These are phyloP conservation scores for Hypoxylon trugodes DNA, from an alignment of 495 filamentous ascomycete species.

Conservation along the genomic window DNA sequence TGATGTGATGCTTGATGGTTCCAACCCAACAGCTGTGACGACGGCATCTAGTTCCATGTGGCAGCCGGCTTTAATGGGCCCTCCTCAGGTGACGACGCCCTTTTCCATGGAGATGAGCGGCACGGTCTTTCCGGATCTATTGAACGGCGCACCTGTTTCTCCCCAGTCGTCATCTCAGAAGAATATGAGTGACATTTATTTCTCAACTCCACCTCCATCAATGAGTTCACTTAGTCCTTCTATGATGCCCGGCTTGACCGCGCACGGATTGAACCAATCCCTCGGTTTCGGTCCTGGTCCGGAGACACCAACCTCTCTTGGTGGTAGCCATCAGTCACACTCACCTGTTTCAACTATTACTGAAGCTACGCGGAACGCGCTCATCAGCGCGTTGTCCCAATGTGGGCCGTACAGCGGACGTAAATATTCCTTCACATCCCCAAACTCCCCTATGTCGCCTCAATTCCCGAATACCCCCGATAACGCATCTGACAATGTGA, in stretches of 20 bases:
- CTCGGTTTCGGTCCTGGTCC: constrained; percentile 68
- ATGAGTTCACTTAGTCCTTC: constrained; percentile 68
- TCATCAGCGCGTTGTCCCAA: constrained; percentile 83
- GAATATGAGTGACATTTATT: constrained; percentile 61
- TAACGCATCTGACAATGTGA: constrained; percentile 58
- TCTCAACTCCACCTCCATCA: constrained; percentile 70
- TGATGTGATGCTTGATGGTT: constrained; percentile 89
- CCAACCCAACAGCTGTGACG: constrained; percentile 62
- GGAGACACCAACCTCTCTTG: constrained; percentile 75
- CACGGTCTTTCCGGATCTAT: constrained; percentile 66
- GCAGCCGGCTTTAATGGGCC: constrained; percentile 72
- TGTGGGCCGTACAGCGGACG: constrained; percentile 75
- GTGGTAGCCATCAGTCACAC: constrained; percentile 65
- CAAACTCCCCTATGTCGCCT: constrained; percentile 70
- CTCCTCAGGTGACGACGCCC: constrained; percentile 64
- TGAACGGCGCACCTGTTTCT: constrained; percentile 67
- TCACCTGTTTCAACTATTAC: constrained; percentile 77
- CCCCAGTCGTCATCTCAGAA: constrained; percentile 66
- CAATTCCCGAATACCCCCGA: constrained; percentile 58
- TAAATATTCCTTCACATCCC: constrained; percentile 78
- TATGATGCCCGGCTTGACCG: constrained; percentile 58
- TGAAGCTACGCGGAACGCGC: constrained; percentile 88
- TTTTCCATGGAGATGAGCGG: constrained; percentile 69
- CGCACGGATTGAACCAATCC: constrained; percentile 65
- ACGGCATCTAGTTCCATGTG: constrained; percentile 64